Evolutionary conservation across 768 basidiomycete species (phyloP).

Genomic region (Mycena maculata): DNA sequence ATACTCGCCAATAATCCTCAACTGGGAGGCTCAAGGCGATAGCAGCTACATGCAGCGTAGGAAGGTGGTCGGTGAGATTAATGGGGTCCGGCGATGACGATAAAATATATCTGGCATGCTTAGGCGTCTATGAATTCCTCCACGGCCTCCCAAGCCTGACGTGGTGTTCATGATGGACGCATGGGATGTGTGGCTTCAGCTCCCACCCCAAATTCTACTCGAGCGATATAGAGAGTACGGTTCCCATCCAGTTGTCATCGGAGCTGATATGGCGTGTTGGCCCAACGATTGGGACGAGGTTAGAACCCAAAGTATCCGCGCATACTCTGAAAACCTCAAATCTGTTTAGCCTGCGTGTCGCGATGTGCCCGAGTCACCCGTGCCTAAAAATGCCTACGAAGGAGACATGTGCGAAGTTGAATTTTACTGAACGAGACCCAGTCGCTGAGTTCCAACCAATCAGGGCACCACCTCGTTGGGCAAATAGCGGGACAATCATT

Average conservation of each 20-base stretch:
- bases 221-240: constrained; percentile 20
- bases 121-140: constrained; percentile 26
- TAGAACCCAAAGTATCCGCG: not conserved
- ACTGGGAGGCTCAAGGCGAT: constrained; percentile 29
- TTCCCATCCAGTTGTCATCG: constrained; percentile 17
- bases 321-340: not conserved
- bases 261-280: constrained; percentile 31
- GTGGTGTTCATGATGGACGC: constrained; percentile 34
- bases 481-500: constrained; percentile 28
- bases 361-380: constrained; percentile 27
- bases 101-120: not conserved
- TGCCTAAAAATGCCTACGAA: constrained; percentile 19
- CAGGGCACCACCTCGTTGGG: constrained; percentile 26
- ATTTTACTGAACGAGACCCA: not conserved
- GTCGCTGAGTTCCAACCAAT: not conserved
- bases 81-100: too few species aligned
- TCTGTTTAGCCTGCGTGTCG: constrained; percentile 20
- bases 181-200: constrained; percentile 30
- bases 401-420: not conserved
- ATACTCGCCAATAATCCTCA: constrained; percentile 27
- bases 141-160: not conserved
- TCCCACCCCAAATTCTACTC: constrained; percentile 18
- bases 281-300: constrained; percentile 28
- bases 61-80: constrained; percentile 29
- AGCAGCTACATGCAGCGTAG: constrained; percentile 20